Evolutionary conservation across 2,329 filamentous ascomycete species (phyloP).

Genomic region (Grosmannia huntii): DNA sequence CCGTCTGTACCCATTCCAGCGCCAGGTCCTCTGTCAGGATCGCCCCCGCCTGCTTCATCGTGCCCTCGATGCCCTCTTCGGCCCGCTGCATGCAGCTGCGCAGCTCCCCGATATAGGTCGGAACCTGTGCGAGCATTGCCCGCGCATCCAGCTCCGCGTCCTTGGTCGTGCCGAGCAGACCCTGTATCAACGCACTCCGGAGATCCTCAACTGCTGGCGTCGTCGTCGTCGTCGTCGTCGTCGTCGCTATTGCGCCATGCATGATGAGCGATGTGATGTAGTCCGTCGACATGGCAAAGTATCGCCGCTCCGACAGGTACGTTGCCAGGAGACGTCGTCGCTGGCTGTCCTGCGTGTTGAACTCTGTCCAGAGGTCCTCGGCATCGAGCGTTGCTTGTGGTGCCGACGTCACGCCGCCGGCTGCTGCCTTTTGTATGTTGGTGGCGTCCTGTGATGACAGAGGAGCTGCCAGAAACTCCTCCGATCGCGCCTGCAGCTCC

Average conservation of each 20-base stretch:
- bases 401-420: constrained; percentile 29
- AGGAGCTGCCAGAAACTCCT: constrained; percentile 55
- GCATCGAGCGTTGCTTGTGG: constrained; percentile 34
- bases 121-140: constrained; percentile 30
- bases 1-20: constrained; percentile 46
- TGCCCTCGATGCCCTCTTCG: constrained; percentile 32
- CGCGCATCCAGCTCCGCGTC: constrained; percentile 11
- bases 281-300: constrained; percentile 52
- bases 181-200: constrained; percentile 4
- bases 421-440: constrained; percentile 63
- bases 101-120: constrained; percentile 34
- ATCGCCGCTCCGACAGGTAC: constrained; percentile 59
- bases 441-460: constrained; percentile 68
- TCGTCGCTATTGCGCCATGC: constrained; percentile 21
- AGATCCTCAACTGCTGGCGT: constrained; percentile 1
- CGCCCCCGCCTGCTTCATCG: constrained; percentile 34
- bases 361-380: constrained; percentile 42
- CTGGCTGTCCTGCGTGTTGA: constrained; percentile 49
- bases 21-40: constrained; percentile 39
- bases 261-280: constrained; percentile 38
- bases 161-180: background rate
- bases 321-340: constrained; percentile 55
- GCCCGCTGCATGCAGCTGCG: constrained; percentile 35
- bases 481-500: constrained; percentile 73
- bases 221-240: background rate